phyloP scores from a whole-genome alignment of 257 asterid species.

The Petrea volubilis region DNA sequence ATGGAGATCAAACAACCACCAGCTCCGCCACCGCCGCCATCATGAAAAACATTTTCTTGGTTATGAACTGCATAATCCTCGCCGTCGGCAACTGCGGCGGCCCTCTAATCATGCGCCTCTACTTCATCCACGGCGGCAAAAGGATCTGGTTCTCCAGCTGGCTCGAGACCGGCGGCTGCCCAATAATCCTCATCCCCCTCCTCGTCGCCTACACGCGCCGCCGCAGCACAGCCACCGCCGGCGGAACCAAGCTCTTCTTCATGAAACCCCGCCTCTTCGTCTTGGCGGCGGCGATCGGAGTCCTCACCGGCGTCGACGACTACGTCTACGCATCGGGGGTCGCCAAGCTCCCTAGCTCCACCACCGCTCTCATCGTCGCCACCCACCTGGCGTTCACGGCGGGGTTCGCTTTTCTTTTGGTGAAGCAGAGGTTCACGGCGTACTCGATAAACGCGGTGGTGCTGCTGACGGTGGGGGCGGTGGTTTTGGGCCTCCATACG shows the following conservation, averaged over 20 bases:
- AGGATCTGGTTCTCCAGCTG: conserved; percentile 47
- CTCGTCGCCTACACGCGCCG: conserved; percentile 33
- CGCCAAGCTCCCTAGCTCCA: conserved; percentile 47
- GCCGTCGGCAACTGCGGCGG: conserved; percentile 50
- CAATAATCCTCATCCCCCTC: conserved; percentile 42
- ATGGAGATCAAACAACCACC: conserved; percentile 15
- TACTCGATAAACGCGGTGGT: conserved; percentile 45
- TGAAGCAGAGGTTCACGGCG: conserved; percentile 45
- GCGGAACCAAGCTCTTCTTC: not conserved
- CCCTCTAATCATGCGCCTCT: conserved; percentile 47
- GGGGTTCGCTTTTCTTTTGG: conserved; percentile 38
- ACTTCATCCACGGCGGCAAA: conserved; percentile 46
- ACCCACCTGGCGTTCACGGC: conserved; percentile 54
- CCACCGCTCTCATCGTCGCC: conserved; percentile 39
- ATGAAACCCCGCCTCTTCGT: conserved; percentile 31
- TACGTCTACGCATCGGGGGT: conserved; percentile 46
- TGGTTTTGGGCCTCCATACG: conserved; percentile 39
- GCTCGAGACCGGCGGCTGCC: conserved; percentile 45
- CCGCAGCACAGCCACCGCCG: not conserved
- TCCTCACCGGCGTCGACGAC: conserved; percentile 41
- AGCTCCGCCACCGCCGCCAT: conserved; percentile 6
- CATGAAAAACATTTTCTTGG: conserved; percentile 14
- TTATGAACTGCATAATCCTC: conserved; percentile 28
- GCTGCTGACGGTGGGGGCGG: conserved; percentile 42
- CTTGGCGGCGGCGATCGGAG: conserved; percentile 37